Evolutionary conservation across 1,139 yeast species (phyloP).

Genomic region (Yamadazyma dendronema): DNA sequence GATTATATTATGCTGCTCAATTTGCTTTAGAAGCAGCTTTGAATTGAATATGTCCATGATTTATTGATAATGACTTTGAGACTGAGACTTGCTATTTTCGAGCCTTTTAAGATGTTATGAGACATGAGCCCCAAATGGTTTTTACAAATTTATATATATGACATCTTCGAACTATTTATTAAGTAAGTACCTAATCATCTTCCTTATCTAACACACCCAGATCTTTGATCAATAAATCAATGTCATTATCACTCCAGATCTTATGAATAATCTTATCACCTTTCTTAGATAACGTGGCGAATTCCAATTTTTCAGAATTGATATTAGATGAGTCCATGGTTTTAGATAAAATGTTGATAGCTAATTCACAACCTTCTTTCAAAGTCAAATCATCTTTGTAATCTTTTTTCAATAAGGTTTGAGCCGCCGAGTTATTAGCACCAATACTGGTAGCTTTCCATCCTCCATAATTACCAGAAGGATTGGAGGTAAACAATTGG

Average conservation of each 20-base stretch:
- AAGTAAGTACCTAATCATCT: constrained; percentile 19
- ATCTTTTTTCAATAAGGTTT: constrained; percentile 91
- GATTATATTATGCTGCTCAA: constrained; percentile 12
- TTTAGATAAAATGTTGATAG: constrained; percentile 87
- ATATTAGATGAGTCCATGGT: constrained; percentile 89
- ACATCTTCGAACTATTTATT: neutral
- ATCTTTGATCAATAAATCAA: constrained; percentile 69
- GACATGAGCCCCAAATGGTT: neutral
- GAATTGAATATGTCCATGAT: constrained; percentile 19
- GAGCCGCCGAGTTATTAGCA: constrained; percentile 94
- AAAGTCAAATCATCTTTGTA: constrained; percentile 79
- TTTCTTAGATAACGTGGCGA: constrained; percentile 63
- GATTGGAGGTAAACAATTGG: constrained; percentile 93
- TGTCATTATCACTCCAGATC: constrained; percentile 78
- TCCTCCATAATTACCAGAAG: constrained; percentile 96
- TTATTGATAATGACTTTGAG: neutral
- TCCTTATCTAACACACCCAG: constrained; percentile 63
- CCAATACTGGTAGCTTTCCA: constrained; percentile 99
- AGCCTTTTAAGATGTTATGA: no score
- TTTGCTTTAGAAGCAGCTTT: constrained; percentile 11
- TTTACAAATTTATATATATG: no score
- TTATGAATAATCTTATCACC: constrained; percentile 60
- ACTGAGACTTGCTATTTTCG: neutral
- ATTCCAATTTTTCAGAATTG: constrained; percentile 84
- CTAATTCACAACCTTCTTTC: constrained; percentile 82